A percentile compares a stretch with the other conserved stretches of the same genome.
These are phyloP conservation scores for Didymellaceae sp. DNA, from an alignment of 2,329 filamentous ascomycete species.

Conservation along the genomic window DNA sequence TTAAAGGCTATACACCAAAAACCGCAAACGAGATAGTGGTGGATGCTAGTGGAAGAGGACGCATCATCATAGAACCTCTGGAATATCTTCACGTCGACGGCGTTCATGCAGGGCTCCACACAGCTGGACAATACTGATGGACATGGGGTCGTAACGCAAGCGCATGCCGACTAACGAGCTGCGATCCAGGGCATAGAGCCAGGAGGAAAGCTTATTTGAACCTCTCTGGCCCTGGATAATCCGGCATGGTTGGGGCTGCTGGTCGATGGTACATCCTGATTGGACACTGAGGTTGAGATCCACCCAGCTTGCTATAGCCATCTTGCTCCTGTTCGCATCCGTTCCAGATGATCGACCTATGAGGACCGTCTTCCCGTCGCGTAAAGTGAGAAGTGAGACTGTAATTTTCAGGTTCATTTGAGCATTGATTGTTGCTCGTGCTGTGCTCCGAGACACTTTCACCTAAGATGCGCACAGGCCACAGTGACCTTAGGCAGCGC, in stretches of 20 bases:
- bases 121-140: neutral
- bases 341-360: too few species aligned
- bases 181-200: neutral
- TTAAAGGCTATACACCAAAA: too few species aligned
- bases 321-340: neutral
- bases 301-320: neutral
- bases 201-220: neutral
- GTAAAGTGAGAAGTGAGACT: too few species aligned
- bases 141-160: neutral
- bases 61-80: too few species aligned
- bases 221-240: neutral
- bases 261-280: neutral
- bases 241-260: neutral
- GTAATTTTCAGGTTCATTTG: neutral
- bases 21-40: too few species aligned
- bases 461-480: constrained; percentile 2
- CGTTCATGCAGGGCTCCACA: too few species aligned
- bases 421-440: neutral
- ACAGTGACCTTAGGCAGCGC: neutral
- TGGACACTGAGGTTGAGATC: neutral
- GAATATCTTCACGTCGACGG: too few species aligned
- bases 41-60: too few species aligned
- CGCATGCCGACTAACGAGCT: neutral
- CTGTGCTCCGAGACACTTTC: neutral
- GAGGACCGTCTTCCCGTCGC: too few species aligned